These are phyloP conservation scores for Boechera retrofracta DNA, from an alignment of 345 rosid species.

Conservation along the genomic window DNA sequence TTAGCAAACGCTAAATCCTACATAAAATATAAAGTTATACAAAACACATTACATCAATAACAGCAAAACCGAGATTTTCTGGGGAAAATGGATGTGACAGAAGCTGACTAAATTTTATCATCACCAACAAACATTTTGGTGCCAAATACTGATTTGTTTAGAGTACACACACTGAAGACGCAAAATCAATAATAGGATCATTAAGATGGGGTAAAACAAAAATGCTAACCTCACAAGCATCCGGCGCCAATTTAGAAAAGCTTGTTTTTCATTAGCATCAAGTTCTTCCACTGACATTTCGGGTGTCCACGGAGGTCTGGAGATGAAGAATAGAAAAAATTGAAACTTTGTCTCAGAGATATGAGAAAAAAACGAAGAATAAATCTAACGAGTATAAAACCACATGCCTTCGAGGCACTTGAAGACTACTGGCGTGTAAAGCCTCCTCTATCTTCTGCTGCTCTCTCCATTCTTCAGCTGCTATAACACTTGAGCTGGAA, in stretches of 20 bases:
- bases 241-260: slow-evolving; percentile 86
- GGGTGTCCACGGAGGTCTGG: slow-evolving; percentile 79
- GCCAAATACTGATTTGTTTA: neutral
- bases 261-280: slow-evolving; percentile 70
- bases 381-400: neutral
- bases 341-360: slow-evolving; percentile 3
- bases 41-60: neutral
- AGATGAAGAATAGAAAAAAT: slow-evolving; percentile 21
- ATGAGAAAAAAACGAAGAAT: neutral
- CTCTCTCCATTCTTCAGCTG: slow-evolving; percentile 71
- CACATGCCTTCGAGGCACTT: slow-evolving; percentile 67
- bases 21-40: neutral
- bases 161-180: neutral
- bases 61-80: neutral
- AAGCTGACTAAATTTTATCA: neutral
- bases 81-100: neutral
- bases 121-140: slow-evolving; percentile 5
- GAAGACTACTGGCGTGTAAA: slow-evolving; percentile 67
- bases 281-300: slow-evolving; percentile 79
- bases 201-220: neutral
- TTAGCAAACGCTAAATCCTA: neutral
- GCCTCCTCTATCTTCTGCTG: slow-evolving; percentile 79
- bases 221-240: slow-evolving; percentile 72
- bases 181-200: neutral
- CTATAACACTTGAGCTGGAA: slow-evolving; percentile 55